A percentile compares a stretch with the other conserved stretches of the same genome.
phyloP scores from a whole-genome alignment of 163 green algal genomes.

The Prototheca cutis region DNA sequence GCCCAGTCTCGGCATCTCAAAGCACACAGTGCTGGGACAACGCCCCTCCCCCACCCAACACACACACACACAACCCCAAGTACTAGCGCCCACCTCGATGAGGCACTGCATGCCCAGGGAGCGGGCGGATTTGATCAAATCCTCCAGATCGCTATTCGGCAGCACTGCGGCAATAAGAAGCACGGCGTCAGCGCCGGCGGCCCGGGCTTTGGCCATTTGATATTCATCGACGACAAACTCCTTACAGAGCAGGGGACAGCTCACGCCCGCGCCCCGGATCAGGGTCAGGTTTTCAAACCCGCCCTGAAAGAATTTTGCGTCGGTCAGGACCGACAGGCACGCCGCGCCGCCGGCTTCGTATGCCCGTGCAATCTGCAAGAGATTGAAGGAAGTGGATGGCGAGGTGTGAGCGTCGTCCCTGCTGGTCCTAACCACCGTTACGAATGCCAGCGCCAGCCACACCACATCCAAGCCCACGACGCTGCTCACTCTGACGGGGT shows the following conservation, averaged over 20 bases:
- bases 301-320: conserved; percentile 96
- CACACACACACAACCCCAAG: too few species aligned
- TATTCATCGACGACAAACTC: conserved; percentile 98
- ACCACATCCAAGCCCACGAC: too few species aligned
- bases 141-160: conserved; percentile 77
- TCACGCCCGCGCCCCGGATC: conserved; percentile 75
- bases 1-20: too few species aligned
- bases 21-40: too few species aligned
- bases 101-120: conserved; percentile 69
- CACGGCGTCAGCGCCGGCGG: conserved; percentile 79
- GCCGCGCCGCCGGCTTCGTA: conserved; percentile 92
- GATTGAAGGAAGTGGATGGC: background rate
- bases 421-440: too few species aligned
- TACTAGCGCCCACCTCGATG: conserved; percentile 67
- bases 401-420: too few species aligned
- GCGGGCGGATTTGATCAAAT: conserved; percentile 59
- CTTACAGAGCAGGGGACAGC: conserved; percentile 94
- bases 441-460: too few species aligned
- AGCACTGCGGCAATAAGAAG: conserved; percentile 97
- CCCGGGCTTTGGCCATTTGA: conserved; percentile 66
- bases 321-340: conserved; percentile 92
- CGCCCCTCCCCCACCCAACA: too few species aligned
- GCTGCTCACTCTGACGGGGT: conserved; percentile 58
- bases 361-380: conserved; percentile 56
- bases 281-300: conserved; percentile 83